A percentile compares a stretch with the other conserved stretches of the same genome.
Conservation (phyloP, 768 basidiomycete species). For the Lactarius hengduanensis region DNA sequence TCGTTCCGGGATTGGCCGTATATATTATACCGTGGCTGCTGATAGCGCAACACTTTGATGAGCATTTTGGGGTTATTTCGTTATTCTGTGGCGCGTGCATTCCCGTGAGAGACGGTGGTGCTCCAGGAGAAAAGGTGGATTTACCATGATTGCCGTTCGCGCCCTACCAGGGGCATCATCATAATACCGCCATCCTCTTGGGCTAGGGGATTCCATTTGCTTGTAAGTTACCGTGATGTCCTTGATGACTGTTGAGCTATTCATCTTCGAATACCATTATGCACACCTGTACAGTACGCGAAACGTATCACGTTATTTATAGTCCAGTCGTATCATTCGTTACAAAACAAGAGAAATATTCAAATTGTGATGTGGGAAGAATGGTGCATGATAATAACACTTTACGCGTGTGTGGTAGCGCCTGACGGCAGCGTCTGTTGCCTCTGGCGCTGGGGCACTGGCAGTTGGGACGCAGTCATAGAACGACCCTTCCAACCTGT, state of each 20-base stretch:
- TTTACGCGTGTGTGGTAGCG: not conserved
- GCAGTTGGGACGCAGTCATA: not conserved
- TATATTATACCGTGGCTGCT: not conserved
- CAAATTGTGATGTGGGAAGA: not conserved
- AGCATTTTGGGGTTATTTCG: not conserved
- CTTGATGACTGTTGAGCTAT: not conserved
- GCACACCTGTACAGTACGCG: not conserved
- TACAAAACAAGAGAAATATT: not conserved
- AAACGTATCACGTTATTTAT: not conserved
- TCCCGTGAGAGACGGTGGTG: not conserved
- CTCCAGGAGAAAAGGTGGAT: not conserved
- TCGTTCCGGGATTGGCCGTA: not conserved
- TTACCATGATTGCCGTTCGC: not conserved
- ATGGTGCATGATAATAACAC: not conserved
- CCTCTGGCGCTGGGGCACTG: not conserved
- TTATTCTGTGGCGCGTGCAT: not conserved
- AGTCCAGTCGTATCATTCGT: not conserved
- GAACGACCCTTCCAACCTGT: slow-evolving; percentile 27
- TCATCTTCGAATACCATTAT: not conserved
- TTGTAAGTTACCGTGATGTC: not conserved
- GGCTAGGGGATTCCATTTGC: not conserved
- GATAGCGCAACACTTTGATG: not conserved
- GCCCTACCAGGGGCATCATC: not conserved
- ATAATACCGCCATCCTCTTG: not conserved
- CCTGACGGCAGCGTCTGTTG: not conserved